Base-by-base conservation (phyloP, 306 rosid species). In the Cercis canadensis region DNA sequence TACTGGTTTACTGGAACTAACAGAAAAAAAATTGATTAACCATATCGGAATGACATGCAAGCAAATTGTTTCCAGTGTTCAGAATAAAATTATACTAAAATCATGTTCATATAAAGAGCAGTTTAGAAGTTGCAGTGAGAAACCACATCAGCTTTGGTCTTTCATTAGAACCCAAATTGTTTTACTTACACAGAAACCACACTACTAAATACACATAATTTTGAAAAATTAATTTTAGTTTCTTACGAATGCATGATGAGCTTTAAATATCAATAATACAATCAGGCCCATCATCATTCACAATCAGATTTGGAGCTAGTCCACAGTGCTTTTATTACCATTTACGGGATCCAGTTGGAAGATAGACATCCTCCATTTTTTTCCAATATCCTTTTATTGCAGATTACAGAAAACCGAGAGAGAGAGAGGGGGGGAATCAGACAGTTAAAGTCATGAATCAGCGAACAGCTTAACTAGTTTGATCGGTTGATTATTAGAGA, bases 401-500 rank as follows among this genome's bases (percentile, higher is more conserved):
- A 37, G 43, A 5, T 37, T 8, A 37, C 7, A 37, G 43, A 37
- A 24, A 8, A 37, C 6, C 6, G 10, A 37, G 43, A 8, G 10
- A 37, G 10, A 37, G 7, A n/a, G n/a, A n/a, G 43, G 3, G 10
- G 10, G 43, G 10, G 43, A 37, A 37, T 5, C 43, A 37, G 43
- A 5, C 10, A 70, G 41, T 17, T 44, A n/a, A n/a, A n/a, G n/a
- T n/a, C n/a, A 66, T 34, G 17, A 50, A 59, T 12, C 49, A 39
- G 17, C 18, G n/a, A 32, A 56, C 9, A 29, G 40, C 17, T 47
- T 24, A 36, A 16, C 57, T 18, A 49, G 41, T 34, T 46, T 34
- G 62, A 43, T 36, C 53, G 53, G 78, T 43, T 11, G 43, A 43
- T 37, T 43, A 50, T 13, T 29, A 64, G 11, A 18, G 59, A 70